Conservation (phyloP, 2,329 filamentous ascomycete genomes). For the Curvularia spicifera region DNA sequence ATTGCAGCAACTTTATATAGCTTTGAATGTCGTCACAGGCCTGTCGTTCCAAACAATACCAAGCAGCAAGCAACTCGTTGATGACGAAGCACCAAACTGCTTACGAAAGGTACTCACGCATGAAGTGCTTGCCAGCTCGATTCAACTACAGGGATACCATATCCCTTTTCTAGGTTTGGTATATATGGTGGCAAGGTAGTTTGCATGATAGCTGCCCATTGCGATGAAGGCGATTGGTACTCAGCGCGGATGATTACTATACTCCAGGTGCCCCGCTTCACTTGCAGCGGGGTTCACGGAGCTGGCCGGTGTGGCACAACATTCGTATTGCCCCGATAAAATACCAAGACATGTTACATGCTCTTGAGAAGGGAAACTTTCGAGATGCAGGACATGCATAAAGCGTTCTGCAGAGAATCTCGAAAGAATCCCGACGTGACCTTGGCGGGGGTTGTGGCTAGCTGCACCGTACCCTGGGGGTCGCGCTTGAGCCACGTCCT, state of each 20-base stretch:
- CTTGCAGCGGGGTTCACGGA: background rate
- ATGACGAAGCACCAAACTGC: background rate
- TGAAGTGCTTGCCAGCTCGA: background rate
- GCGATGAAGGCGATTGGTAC: too few relatives aligned
- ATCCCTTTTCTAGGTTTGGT: background rate
- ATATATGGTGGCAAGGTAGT: background rate
- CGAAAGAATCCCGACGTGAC: background rate
- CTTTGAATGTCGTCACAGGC: slow-evolving; percentile 16
- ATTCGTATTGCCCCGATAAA: background rate
- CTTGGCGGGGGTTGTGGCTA: background rate
- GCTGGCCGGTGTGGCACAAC: background rate
- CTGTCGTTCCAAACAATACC: background rate
- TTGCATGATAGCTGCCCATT: background rate
- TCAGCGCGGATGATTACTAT: background rate
- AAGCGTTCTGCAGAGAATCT: background rate
- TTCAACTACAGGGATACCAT: background rate
- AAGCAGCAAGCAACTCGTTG: background rate
- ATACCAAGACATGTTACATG: background rate
- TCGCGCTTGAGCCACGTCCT: slow-evolving; percentile 17
- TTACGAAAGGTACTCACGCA: background rate
- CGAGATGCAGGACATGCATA: background rate
- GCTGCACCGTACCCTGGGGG: background rate
- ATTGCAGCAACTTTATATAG: background rate
- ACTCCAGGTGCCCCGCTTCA: background rate
- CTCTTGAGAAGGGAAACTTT: background rate